Conservation (phyloP, 495 filamentous ascomycete species). For the Massariosphaeria phaeospora region DNA sequence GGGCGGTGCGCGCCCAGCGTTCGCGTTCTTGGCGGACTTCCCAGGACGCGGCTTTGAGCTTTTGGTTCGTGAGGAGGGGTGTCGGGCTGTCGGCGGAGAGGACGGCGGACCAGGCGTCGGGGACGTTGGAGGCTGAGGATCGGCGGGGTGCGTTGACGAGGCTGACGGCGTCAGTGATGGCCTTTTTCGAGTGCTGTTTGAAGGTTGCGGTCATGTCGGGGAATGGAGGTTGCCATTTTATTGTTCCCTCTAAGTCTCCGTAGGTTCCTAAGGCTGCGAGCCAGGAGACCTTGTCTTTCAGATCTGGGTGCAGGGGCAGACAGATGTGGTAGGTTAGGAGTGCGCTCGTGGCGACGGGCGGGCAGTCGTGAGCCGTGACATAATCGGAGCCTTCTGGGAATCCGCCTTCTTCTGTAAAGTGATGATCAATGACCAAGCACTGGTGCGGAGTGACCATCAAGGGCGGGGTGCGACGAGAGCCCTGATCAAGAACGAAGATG, state of each 20-base stretch:
- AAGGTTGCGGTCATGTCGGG: constrained; percentile 53
- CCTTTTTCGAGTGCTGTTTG: constrained; percentile 53
- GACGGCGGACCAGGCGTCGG: constrained; percentile 52
- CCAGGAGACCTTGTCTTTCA: constrained; percentile 47
- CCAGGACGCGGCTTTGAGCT: constrained; percentile 44
- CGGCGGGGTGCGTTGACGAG: constrained; percentile 56
- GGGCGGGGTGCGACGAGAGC: constrained; percentile 47
- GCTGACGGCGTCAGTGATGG: constrained; percentile 52
- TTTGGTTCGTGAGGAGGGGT: constrained; percentile 45
- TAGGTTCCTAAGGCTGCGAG: constrained; percentile 55
- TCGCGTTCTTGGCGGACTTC: constrained; percentile 54
- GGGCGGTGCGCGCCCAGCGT: constrained; percentile 50
- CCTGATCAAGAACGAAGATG: constrained; percentile 58
- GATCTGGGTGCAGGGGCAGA: constrained; percentile 44
- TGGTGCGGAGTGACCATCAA: constrained; percentile 43
- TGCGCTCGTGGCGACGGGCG: constrained; percentile 54
- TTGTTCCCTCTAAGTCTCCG: constrained; percentile 53
- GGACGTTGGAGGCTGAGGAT: constrained; percentile 51
- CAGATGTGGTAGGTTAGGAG: constrained; percentile 57
- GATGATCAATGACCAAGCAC: constrained; percentile 56
- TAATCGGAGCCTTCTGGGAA: constrained; percentile 49
- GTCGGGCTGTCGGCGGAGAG: constrained; percentile 40
- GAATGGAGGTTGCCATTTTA: constrained; percentile 57
- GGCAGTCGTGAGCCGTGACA: constrained; percentile 52
- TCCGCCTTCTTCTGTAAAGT: constrained; percentile 45